Evolutionary conservation across 768 basidiomycete species (phyloP), one percentile per base, ranked within the genome.

Genomic region (Lactarius deliciosus): DNA sequence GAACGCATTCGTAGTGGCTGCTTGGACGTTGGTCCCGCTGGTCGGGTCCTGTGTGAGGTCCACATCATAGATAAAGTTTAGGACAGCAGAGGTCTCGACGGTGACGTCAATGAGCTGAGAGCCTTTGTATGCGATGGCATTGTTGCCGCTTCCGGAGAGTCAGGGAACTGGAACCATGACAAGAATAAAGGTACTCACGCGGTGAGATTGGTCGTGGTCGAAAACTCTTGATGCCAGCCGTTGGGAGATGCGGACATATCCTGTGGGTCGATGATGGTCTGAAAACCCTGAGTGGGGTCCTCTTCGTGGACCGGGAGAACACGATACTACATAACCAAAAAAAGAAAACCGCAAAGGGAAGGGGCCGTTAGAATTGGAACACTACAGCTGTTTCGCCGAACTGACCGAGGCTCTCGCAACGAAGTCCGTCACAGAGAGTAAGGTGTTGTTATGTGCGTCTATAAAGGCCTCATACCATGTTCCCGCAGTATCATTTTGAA

Each of bases 401-500:
- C 79, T 63, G 67, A 82, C 80, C 11, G 81, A 75, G 15, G 81
- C 79, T 41, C 79, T 73, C 10, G 79, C 71, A 38, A 81, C 83
- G 74, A 84, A 86, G 72, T 87, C 83, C 41, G 81, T 81, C 28
- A 84, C 77, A 16, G 80, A 77, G 28, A 84, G 72, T 36, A 87
- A 69, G 32, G 83, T 81, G n/a, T 82, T 82, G 22, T 79, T 76
- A 68, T 82, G 81, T 5, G 83, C 85, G 69, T 86, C 85, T 47
- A 88, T 80, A 64, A 83, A 85, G 0, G 83, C 85, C 73, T 87
- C 83, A 70, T 79, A 81, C 82, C 83, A 87, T 11, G 81, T 77
- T 57, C 82, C 75, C n/a, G 76, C 69, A 62, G 75, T 74, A 47
- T 77, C 71, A 72, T 81, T 80, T 72, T 79, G 76, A 63, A 82